Evolutionary conservation across 1,284 basidiomycete species (phyloP), one percentile per base, ranked within the genome.

Genomic region (Apiotrichum sp.): DNA sequence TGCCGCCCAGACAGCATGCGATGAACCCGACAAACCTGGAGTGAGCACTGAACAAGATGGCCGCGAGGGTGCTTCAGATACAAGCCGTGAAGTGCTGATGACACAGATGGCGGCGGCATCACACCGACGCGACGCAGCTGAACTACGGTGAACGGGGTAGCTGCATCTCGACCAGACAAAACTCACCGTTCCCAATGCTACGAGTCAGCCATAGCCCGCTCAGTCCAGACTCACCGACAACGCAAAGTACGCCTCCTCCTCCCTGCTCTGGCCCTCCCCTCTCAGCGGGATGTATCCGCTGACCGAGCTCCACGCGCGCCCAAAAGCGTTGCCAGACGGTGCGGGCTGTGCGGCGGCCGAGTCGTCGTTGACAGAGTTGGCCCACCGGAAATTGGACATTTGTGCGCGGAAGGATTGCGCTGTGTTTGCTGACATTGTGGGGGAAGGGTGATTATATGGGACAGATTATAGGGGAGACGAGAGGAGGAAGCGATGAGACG

Each of bases 181-280:
- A 40, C 62, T 56, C 49, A 73, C 69, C 70, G 55, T 57, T 74
- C 72, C 71, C 74, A 75, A 59, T 72, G 61, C 72, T 72, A 36
- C n/a, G 29, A 16, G 43, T 48, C 40, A 54, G 13, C 9, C 48
- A 38, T 38, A 13, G 22, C 22, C 22, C 13, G 7, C 34, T 5
- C 35, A 13, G 16, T 47, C 55, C 52, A 35, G 42, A 68, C 76
- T 59, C 64, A 90, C 86, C 86, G 87, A 90, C 50, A 97, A 77
- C 36, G 93, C 91, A 76, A 95, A 91, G 80, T 88, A 97, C 2
- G 95, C 95, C 71, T 98, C 93, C 67, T 98, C 95, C 74, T 98
- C 95, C 93, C 38, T 87, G 86, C 42, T 84, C 80, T 61, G 36
- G 8, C 92, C 89, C 62, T 74, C 84, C 4, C 87, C 89, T 31